A percentile compares a stretch with the other conserved stretches of the same genome.
Conservation (phyloP, 352 stramenopile genomes). For the Thraustochytrium sp. region DNA sequence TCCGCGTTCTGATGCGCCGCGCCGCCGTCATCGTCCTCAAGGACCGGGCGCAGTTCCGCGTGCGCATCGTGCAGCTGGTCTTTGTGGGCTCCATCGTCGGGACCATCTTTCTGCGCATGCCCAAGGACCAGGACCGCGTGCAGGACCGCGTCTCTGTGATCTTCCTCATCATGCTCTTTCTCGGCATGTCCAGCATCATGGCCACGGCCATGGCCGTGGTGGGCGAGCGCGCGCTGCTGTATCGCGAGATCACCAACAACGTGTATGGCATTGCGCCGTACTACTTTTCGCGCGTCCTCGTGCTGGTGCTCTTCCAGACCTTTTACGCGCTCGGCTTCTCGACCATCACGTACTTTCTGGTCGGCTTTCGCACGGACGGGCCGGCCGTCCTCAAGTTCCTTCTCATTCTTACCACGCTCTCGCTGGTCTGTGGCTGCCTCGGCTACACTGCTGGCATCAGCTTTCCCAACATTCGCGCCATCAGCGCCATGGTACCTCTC, state of each 20-base stretch:
- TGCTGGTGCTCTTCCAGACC: slow-evolving; percentile 7
- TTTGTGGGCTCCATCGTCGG: slow-evolving; percentile 25
- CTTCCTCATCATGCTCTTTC: slow-evolving; percentile 28
- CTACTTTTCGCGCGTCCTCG: slow-evolving; percentile 12
- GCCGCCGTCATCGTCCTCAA: not conserved
- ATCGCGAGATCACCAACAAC: slow-evolving; percentile 50
- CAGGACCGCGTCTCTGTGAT: slow-evolving; percentile 19
- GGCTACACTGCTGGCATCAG: not conserved
- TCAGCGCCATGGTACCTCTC: not conserved
- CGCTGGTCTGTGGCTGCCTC: slow-evolving; percentile 49
- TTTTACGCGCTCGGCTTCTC: not conserved
- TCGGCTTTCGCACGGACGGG: not conserved
- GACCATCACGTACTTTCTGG: not conserved
- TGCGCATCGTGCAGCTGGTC: not conserved
- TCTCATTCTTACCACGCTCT: slow-evolving; percentile 50
- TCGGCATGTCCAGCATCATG: slow-evolving; percentile 60
- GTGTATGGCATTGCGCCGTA: not conserved
- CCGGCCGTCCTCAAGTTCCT: slow-evolving; percentile 56
- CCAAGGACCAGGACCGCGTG: not conserved
- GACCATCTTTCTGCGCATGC: slow-evolving; percentile 33
- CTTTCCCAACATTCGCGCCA: not conserved
- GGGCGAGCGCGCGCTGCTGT: slow-evolving; percentile 51
- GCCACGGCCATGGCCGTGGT: slow-evolving; percentile 59
- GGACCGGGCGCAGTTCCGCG: slow-evolving; percentile 18
- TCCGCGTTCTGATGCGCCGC: not conserved